phyloP scores from a whole-genome alignment of 805 yeast genomes.

The Saccharomycopsis sp. region DNA sequence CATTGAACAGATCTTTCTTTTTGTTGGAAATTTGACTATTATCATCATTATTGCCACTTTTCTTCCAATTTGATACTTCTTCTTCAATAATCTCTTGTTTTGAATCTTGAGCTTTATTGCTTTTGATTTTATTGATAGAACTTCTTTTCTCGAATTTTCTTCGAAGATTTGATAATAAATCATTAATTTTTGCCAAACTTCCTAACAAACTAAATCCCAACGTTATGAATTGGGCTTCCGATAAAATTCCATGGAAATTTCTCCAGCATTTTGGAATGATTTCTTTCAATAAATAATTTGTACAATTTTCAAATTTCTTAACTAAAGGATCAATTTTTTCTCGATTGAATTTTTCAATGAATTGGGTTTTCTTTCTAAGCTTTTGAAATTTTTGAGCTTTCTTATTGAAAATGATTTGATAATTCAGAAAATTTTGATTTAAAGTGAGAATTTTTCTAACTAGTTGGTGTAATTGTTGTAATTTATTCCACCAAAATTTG shows the following conservation, averaged over 20 bases:
- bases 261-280: slow-evolving; percentile 32
- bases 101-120: background rate
- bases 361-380: background rate
- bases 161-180: background rate
- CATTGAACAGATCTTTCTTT: background rate
- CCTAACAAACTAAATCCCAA: slow-evolving; percentile 45
- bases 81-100: background rate
- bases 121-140: background rate
- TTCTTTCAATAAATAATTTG: slow-evolving; percentile 21
- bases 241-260: slow-evolving; percentile 38
- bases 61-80: background rate
- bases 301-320: background rate
- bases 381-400: background rate
- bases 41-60: background rate
- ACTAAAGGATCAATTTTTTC: too few species aligned
- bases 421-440: too few species aligned
- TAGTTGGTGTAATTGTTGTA: slow-evolving; percentile 36
- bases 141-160: background rate
- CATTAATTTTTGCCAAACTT: slow-evolving; percentile 24
- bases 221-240: slow-evolving; percentile 42
- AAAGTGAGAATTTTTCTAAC: slow-evolving; percentile 21
- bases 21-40: background rate
- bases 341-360: background rate
- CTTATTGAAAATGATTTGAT: too few species aligned
- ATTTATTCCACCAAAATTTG: slow-evolving; percentile 40